Percentiles rank a stretch among this genome's conserved stretches.
Evolutionary conservation across 176 grass and related monocot genomes (phyloP).

Genomic region (Eragrostis curvula): DNA sequence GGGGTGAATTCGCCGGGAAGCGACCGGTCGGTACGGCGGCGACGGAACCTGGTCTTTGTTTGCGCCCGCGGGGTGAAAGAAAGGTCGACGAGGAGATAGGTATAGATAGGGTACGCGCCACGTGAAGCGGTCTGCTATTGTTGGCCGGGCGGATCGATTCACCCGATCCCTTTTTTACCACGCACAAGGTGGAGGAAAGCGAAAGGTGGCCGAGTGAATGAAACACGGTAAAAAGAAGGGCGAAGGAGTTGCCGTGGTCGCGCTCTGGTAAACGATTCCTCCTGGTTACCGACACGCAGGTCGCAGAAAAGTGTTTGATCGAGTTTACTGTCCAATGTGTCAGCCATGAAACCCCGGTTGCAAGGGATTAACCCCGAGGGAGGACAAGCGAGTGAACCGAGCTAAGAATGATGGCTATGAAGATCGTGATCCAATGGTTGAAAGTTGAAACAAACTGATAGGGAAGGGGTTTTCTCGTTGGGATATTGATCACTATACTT

Average conservation of each 20-base stretch:
- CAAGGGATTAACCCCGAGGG: too few species aligned
- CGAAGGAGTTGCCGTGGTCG: background rate
- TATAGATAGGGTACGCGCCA: background rate
- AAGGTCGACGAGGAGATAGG: background rate
- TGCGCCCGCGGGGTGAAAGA: conserved; percentile 20
- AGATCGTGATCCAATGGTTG: too few species aligned
- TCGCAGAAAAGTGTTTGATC: background rate
- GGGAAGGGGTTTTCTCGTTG: too few species aligned
- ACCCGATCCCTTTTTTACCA: background rate
- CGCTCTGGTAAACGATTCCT: conserved; percentile 1
- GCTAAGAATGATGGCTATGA: too few species aligned
- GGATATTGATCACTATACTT: too few species aligned
- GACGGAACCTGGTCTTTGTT: conserved; percentile 11
- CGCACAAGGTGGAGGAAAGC: conserved; percentile 33
- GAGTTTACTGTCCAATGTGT: too few species aligned
- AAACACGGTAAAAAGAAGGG: background rate
- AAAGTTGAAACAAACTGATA: too few species aligned
- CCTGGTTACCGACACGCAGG: background rate
- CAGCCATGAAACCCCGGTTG: too few species aligned
- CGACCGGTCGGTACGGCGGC: background rate
- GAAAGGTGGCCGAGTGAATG: background rate
- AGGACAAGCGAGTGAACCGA: too few species aligned
- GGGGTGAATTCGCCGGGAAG: conserved; percentile 28
- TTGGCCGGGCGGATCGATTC: background rate
- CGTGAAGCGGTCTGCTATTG: background rate